These are phyloP conservation scores for Talaromyces sp. DNA, from an alignment of 2,329 filamentous ascomycete species.

Conservation along the genomic window DNA sequence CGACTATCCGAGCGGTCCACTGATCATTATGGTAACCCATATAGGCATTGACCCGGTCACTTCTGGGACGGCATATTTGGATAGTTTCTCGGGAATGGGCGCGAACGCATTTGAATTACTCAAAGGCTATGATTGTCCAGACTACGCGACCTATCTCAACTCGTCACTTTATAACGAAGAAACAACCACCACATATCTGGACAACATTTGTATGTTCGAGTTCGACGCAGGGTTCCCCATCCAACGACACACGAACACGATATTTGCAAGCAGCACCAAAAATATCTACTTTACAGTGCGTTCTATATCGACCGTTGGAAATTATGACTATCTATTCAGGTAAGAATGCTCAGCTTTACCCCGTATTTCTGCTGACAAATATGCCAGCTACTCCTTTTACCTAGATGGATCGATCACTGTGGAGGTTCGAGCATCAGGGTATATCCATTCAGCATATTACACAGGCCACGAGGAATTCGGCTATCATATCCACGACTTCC, in stretches of 20 bases:
- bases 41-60: neutral
- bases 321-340: neutral
- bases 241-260: neutral
- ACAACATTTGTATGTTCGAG: neutral
- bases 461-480: neutral
- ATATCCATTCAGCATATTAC: constrained; percentile 4
- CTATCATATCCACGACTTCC: neutral
- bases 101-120: neutral
- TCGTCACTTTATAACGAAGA: neutral
- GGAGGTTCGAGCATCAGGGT: constrained; percentile 7
- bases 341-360: neutral
- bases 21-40: neutral
- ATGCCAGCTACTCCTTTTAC: neutral
- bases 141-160: neutral
- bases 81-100: neutral
- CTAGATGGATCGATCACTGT: constrained; percentile 4
- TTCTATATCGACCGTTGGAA: neutral
- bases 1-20: neutral
- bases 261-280: neutral
- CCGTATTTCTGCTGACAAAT: neutral
- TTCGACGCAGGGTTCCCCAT: neutral
- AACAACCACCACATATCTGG: neutral
- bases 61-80: neutral
- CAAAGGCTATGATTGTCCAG: neutral
- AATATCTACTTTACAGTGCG: neutral